Evolutionary conservation across 2,329 filamentous ascomycete genomes (phyloP).

Genomic region (Periglandula ipomoeae): DNA sequence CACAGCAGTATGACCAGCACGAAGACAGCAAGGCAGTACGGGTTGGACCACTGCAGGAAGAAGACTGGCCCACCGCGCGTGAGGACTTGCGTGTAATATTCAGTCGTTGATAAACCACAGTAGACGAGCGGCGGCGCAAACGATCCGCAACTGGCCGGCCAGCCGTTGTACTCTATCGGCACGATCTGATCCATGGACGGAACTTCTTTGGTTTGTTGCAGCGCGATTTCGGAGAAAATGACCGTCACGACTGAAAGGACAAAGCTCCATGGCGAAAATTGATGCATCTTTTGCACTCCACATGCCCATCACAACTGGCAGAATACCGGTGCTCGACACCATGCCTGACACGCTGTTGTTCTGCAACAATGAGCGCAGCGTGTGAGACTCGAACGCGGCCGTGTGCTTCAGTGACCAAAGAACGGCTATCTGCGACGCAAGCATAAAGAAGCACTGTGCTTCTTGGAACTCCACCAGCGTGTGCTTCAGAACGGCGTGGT

Average conservation of each 20-base stretch:
- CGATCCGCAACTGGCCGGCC: not conserved
- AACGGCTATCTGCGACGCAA: constrained; percentile 3
- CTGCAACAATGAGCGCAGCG: not conserved
- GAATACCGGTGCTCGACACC: not conserved
- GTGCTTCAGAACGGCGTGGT: not conserved
- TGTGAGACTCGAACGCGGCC: not conserved
- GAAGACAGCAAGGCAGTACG: not conserved
- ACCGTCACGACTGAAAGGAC: not conserved
- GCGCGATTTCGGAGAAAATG: not conserved
- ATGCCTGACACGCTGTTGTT: not conserved
- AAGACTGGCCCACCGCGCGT: not conserved
- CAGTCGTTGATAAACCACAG: not conserved
- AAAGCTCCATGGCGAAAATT: not conserved
- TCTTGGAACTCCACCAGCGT: constrained; percentile 5
- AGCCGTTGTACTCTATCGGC: not conserved
- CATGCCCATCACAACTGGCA: constrained; percentile 1
- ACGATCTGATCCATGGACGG: not conserved
- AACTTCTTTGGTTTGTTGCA: not conserved
- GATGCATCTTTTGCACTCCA: not conserved
- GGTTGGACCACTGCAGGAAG: not conserved
- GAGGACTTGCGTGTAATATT: not conserved
- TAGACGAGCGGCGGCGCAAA: not conserved
- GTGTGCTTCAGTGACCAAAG: not conserved
- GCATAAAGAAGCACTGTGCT: constrained; percentile 7
- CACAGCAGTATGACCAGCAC: not conserved